Evolutionary conservation across 148 eudicot genomes (phyloP).

Genomic region (Persicaria tinctoria): DNA sequence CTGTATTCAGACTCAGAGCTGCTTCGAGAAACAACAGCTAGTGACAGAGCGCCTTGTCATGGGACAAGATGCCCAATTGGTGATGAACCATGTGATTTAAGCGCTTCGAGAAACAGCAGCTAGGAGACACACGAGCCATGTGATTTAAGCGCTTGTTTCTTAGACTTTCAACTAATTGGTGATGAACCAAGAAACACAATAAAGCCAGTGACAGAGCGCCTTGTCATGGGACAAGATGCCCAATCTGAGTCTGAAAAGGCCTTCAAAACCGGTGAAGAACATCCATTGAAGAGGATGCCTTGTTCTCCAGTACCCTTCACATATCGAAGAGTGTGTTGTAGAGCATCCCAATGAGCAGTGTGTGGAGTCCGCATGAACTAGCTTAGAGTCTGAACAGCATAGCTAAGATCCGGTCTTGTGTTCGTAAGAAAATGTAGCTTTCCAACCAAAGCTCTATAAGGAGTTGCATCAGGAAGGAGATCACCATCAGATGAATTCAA

Average conservation of each 20-base stretch:
- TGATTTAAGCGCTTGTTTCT: too few relatives aligned
- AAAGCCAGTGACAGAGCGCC: neutral
- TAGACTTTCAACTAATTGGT: neutral
- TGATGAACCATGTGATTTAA: too few relatives aligned
- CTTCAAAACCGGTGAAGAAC: neutral
- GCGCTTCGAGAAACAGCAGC: too few relatives aligned
- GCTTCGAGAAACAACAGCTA: neutral
- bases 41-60: too few relatives aligned
- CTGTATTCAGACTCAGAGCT: neutral
- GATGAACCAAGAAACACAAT: neutral
- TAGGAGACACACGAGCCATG: too few relatives aligned
- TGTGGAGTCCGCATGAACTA: neutral
- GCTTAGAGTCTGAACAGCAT: neutral
- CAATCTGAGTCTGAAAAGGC: neutral
- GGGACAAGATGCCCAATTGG: too few relatives aligned
- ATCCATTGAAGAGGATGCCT: neutral
- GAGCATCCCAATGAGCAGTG: neutral
- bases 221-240: neutral
- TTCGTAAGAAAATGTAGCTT: neutral
- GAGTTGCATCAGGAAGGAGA: neutral
- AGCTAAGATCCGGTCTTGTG: neutral
- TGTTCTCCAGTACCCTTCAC: neutral
- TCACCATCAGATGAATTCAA: neutral
- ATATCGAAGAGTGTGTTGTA: neutral
- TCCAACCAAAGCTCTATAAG: neutral